Percentiles rank a stretch among this genome's conserved stretches.
Conservation (phyloP, 768 basidiomycete genomes). For the Pholiota conissans region DNA sequence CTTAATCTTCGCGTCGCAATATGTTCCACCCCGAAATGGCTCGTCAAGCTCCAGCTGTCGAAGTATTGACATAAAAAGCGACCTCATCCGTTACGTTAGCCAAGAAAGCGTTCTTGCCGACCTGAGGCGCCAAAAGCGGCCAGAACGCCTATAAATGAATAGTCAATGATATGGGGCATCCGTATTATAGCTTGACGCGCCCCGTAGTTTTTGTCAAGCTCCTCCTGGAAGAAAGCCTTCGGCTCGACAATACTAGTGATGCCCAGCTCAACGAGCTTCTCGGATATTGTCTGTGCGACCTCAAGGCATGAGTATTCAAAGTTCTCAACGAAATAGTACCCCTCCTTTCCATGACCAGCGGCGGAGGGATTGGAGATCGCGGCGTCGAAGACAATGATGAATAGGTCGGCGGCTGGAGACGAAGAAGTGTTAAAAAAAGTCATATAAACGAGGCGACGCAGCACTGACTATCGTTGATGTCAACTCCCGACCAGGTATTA, state of each 20-base stretch:
- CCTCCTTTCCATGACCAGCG: conserved; percentile 45
- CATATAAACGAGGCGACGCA: background rate
- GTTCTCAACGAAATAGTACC: conserved; percentile 53
- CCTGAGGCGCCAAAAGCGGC: background rate
- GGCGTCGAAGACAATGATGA: conserved; percentile 41
- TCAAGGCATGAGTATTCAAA: conserved; percentile 46
- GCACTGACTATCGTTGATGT: conserved; percentile 49
- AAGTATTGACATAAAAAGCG: no score
- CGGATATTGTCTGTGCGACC: conserved; percentile 38
- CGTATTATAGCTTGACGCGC: no score
- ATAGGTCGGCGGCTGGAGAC: conserved; percentile 40
- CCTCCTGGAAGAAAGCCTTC: conserved; percentile 45
- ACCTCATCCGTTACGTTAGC: no score
- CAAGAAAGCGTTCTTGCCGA: background rate
- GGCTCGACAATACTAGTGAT: conserved; percentile 37
- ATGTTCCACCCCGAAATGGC: no score
- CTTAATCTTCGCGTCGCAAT: no score
- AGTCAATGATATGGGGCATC: no score
- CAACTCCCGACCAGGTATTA: conserved; percentile 57
- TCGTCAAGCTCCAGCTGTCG: no score
- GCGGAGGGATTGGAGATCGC: conserved; percentile 24
- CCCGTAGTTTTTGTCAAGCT: conserved; percentile 39
- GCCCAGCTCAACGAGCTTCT: conserved; percentile 36
- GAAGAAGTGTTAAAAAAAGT: no score
- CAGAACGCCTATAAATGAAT: no score